These are phyloP conservation scores for Syzygium oleosum DNA, from an alignment of 345 rosid species.

Conservation along the genomic window DNA sequence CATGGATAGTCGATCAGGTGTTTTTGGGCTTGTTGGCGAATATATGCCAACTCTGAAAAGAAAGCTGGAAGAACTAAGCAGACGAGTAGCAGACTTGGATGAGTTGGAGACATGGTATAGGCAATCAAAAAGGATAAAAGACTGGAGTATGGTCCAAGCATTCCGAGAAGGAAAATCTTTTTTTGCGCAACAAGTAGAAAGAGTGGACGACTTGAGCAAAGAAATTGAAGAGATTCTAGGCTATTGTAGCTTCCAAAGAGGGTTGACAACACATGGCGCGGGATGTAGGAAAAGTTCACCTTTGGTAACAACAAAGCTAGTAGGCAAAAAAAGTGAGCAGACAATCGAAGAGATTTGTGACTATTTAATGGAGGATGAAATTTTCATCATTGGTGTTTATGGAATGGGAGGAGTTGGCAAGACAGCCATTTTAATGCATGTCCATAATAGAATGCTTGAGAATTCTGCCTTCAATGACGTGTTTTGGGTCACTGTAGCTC, in stretches of 20 bases:
- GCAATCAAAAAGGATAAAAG: not conserved
- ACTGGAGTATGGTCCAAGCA: not conserved
- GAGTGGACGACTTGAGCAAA: not conserved
- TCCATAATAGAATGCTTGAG: not conserved
- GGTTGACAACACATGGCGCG: not conserved
- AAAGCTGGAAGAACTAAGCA: not conserved
- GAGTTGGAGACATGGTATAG: not conserved
- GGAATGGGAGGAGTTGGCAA: not conserved
- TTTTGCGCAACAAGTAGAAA: not conserved
- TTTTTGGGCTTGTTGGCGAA: not conserved
- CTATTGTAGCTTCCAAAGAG: not conserved
- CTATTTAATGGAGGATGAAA: not conserved
- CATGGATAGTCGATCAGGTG: fast-evolving
- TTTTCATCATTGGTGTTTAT: not conserved
- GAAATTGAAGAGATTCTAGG: not conserved
- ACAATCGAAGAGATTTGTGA: not conserved
- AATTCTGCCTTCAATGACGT: not conserved
- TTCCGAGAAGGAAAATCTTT: not conserved
- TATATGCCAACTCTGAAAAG: not conserved
- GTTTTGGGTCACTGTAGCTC: not conserved
- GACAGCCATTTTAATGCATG: not conserved
- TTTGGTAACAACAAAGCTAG: no score
- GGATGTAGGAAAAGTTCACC: no score
- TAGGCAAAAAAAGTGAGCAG: fast-evolving
- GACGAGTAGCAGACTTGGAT: not conserved